These are phyloP conservation scores for Backusella westeae DNA, from an alignment of 192 early-diverging fungal genomes.

Conservation along the genomic window DNA sequence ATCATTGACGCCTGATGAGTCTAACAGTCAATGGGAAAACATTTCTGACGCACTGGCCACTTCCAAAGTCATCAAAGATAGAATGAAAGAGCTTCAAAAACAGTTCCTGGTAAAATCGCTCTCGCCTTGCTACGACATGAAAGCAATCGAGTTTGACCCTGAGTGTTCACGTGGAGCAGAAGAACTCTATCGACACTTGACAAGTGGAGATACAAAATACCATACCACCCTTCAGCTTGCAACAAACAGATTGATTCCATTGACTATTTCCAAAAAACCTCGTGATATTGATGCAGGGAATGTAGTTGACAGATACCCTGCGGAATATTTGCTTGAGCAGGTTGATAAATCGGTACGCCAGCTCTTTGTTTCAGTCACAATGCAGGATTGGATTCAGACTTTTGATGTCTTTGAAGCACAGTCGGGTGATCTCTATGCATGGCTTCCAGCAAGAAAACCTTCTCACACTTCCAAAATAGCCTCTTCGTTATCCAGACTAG, in stretches of 20 bases:
- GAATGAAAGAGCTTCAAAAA: conserved; percentile 1
- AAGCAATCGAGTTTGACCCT: conserved; percentile 19
- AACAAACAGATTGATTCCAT: conserved; percentile 10
- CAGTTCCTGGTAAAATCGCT: conserved; percentile 9
- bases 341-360: conserved; percentile 34
- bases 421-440: conserved; percentile 42
- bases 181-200: conserved; percentile 24
- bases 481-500: conserved; percentile 1
- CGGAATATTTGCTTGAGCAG: conserved; percentile 30
- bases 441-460: conserved; percentile 40
- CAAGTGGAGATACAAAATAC: conserved; percentile 7
- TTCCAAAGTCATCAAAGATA: neutral
- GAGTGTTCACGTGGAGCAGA: conserved; percentile 7
- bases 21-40: neutral
- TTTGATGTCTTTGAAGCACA: conserved; percentile 49
- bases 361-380: conserved; percentile 34
- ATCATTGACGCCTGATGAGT: neutral
- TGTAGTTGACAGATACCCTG: conserved; percentile 28
- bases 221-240: conserved; percentile 7
- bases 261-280: conserved; percentile 28
- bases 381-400: conserved; percentile 50
- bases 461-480: conserved; percentile 12
- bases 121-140: conserved; percentile 25
- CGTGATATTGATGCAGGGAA: conserved; percentile 9
- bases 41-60: neutral